A percentile compares a stretch with the other conserved stretches of the same genome.
Evolutionary conservation across 306 rosid genomes (phyloP).

Genomic region (Arachis hypogaea): DNA sequence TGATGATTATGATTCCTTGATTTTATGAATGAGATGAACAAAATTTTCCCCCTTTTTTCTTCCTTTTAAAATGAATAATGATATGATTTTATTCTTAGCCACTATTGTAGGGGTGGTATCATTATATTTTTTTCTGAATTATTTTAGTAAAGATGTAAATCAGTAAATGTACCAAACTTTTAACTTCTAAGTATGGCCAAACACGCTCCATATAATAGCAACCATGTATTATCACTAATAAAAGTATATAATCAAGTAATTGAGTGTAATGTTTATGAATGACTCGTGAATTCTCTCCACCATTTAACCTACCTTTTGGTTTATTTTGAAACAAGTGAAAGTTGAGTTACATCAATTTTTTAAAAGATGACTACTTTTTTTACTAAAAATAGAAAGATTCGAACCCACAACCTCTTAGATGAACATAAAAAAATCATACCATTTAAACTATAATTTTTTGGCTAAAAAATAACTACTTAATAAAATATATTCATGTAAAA

Average conservation of each 20-base stretch:
- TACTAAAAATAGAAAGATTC: too few species aligned
- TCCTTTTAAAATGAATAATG: not conserved
- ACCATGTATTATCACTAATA: not conserved
- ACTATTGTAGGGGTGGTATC: not conserved
- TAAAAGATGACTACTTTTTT: too few species aligned
- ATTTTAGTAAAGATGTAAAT: not conserved
- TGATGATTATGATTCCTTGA: not conserved
- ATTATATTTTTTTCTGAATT: not conserved
- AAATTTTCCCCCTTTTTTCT: not conserved
- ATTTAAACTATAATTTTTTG: too few species aligned
- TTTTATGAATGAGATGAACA: too few species aligned
- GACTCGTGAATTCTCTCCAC: conserved; percentile 10
- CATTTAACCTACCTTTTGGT: not conserved
- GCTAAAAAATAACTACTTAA: too few species aligned
- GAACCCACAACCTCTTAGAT: too few species aligned
- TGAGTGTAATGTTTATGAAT: not conserved
- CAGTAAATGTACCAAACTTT: not conserved
- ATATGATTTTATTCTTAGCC: not conserved
- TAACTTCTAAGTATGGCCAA: not conserved
- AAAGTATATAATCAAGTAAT: not conserved
- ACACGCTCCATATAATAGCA: not conserved
- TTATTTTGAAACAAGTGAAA: not conserved
- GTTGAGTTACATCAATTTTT: conserved; percentile 17
- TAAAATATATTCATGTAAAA: too few species aligned
- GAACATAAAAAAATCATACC: too few species aligned